Percentiles rank a stretch among this genome's conserved stretches.
Evolutionary conservation across 2,329 filamentous ascomycete genomes (phyloP).

Genomic region (Microcyclosporella mali): DNA sequence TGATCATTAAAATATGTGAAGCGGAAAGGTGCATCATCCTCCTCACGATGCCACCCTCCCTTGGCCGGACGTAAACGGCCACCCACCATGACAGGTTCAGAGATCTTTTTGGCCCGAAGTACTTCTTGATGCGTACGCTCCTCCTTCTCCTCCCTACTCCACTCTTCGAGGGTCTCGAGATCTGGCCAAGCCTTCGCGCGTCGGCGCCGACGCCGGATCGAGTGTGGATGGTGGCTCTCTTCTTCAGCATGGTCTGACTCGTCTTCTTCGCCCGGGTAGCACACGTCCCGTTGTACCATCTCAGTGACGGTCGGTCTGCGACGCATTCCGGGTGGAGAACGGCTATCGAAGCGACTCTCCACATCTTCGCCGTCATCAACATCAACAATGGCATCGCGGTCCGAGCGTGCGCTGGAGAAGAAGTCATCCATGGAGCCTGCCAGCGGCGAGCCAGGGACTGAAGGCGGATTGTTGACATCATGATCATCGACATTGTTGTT

Average conservation of each 20-base stretch:
- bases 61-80: conserved; percentile 74
- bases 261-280: conserved; percentile 68
- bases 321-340: conserved; percentile 34
- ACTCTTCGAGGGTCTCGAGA: conserved; percentile 74
- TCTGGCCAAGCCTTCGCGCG: conserved; percentile 75
- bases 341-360: conserved; percentile 26
- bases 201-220: conserved; percentile 47
- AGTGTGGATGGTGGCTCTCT: conserved; percentile 32
- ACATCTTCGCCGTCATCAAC: conserved; percentile 38
- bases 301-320: conserved; percentile 51
- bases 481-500: conserved; percentile 25
- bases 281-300: conserved; percentile 78
- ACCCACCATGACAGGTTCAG: conserved; percentile 86
- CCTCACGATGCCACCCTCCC: conserved; percentile 76
- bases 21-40: conserved; percentile 84
- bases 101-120: conserved; percentile 81
- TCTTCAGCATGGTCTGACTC: conserved; percentile 49
- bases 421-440: conserved; percentile 56
- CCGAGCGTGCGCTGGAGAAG: conserved; percentile 50
- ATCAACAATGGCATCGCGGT: conserved; percentile 42
- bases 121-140: conserved; percentile 65
- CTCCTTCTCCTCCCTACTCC: conserved; percentile 86
- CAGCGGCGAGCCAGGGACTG: conserved; percentile 53
- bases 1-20: conserved; percentile 99
- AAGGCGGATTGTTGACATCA: conserved; percentile 62